A percentile compares a stretch with the other conserved stretches of the same genome.
Evolutionary conservation across 2,329 filamentous ascomycete species (phyloP).

Genomic region (Emericellopsis cladophorae): DNA sequence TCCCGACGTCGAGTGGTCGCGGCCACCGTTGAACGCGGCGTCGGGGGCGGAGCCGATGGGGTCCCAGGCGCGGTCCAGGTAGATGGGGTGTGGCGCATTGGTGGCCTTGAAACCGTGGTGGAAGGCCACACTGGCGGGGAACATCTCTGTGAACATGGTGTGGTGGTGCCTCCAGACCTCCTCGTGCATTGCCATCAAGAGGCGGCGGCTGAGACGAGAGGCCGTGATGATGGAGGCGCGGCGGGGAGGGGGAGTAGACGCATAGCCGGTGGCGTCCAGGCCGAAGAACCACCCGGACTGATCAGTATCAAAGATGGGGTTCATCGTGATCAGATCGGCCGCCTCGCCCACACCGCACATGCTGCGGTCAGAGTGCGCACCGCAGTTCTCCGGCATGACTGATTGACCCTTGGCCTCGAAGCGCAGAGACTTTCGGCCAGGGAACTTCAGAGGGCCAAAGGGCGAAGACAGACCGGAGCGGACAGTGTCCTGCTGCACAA

Average conservation of each 20-base stretch:
- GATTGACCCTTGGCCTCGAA: constrained; percentile 39
- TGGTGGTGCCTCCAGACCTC: constrained; percentile 55
- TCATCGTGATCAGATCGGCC: constrained; percentile 65
- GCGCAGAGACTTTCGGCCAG: constrained; percentile 30
- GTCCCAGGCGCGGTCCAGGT: constrained; percentile 63
- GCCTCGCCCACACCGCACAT: constrained; percentile 58
- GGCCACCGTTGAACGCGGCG: constrained; percentile 65
- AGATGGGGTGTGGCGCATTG: constrained; percentile 72
- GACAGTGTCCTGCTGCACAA: constrained; percentile 49
- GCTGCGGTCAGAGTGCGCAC: constrained; percentile 32
- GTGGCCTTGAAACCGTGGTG: constrained; percentile 71
- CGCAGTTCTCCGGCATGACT: constrained; percentile 42
- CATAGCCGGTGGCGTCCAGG: constrained; percentile 59
- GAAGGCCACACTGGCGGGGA: constrained; percentile 55
- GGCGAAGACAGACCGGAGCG: constrained; percentile 39
- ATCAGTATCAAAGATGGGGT: constrained; percentile 62
- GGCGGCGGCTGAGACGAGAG: constrained; percentile 50
- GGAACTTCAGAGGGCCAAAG: constrained; percentile 52
- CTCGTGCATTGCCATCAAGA: constrained; percentile 62
- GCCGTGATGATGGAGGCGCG: constrained; percentile 62
- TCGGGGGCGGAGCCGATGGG: constrained; percentile 51
- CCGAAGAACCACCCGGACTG: constrained; percentile 62
- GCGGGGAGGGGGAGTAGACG: constrained; percentile 36
- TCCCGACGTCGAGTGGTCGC: constrained; percentile 52
- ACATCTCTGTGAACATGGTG: constrained; percentile 73